A percentile compares a stretch with the other conserved stretches of the same genome.
Evolutionary conservation across 2,329 filamentous ascomycete genomes (phyloP).

Genomic region (Cladophialophora chaetospira): DNA sequence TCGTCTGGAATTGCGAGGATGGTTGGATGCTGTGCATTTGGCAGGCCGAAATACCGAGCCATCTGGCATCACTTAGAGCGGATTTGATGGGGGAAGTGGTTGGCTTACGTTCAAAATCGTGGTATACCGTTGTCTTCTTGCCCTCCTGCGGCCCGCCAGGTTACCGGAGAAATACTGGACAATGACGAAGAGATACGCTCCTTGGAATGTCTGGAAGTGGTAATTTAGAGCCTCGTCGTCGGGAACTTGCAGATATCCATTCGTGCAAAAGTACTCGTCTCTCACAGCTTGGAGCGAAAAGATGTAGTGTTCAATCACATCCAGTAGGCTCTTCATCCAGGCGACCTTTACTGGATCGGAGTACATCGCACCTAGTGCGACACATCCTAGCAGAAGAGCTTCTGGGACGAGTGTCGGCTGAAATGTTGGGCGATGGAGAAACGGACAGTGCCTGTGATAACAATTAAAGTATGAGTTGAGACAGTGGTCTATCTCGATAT

Average conservation of each 20-base stretch:
- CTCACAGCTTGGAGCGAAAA: constrained; percentile 22
- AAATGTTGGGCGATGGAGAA: constrained; percentile 48
- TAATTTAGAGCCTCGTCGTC: constrained; percentile 37
- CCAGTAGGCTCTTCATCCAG: constrained; percentile 30
- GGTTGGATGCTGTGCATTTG: constrained; percentile 41
- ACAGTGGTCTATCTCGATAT: constrained; percentile 36
- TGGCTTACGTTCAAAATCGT: constrained; percentile 43
- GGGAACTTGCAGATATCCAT: constrained; percentile 34
- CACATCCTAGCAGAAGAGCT: constrained; percentile 44
- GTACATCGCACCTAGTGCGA: constrained; percentile 51
- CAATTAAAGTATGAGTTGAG: constrained; percentile 45
- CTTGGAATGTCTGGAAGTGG: constrained; percentile 46
- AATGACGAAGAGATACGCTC: constrained; percentile 45
- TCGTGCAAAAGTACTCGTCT: constrained; percentile 47
- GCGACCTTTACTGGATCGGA: constrained; percentile 32
- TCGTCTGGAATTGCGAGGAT: constrained; percentile 41
- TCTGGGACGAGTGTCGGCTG: constrained; percentile 41
- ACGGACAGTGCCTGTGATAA: constrained; percentile 49
- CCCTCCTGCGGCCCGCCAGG: constrained; percentile 43
- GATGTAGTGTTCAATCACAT: constrained; percentile 42
- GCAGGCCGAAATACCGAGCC: constrained; percentile 43
- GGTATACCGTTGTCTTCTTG: constrained; percentile 46
- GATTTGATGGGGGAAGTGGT: background rate
- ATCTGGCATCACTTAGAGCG: constrained; percentile 35
- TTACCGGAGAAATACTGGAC: constrained; percentile 50